These are phyloP conservation scores for Azolla pinnata DNA, from an alignment of 75 land plant genomes.

Conservation along the genomic window DNA sequence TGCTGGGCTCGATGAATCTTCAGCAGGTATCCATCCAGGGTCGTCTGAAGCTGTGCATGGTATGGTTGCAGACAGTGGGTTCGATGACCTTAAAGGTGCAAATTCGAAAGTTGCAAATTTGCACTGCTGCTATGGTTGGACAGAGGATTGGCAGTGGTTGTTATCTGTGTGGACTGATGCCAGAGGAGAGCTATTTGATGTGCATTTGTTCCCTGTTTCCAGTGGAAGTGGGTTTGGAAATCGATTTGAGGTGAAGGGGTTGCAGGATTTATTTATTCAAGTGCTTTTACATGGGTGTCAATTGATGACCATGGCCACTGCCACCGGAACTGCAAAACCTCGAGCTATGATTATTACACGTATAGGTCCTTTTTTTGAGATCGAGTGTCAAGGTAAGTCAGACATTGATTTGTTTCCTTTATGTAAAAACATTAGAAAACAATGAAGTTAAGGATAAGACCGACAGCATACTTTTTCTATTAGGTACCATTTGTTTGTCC, in stretches of 20 bases:
- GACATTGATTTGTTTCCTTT: neutral
- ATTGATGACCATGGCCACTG: slow-evolving; percentile 49
- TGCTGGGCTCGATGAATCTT: slow-evolving; percentile 26
- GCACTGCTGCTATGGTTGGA: slow-evolving; percentile 96
- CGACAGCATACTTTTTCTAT: too few species aligned
- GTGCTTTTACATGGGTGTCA: slow-evolving; percentile 82
- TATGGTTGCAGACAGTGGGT: slow-evolving; percentile 33
- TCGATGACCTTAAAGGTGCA: slow-evolving; percentile 28
- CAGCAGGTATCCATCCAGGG: slow-evolving; percentile 31
- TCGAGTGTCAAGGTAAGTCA: slow-evolving; percentile 76
- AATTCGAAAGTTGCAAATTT: slow-evolving; percentile 47
- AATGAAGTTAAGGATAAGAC: too few species aligned
- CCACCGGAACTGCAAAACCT: slow-evolving; percentile 36
- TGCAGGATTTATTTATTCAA: slow-evolving; percentile 68
- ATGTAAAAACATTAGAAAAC: too few species aligned
- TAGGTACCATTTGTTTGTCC: too few species aligned
- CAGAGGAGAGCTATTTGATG: slow-evolving; percentile 83
- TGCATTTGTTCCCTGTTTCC: slow-evolving; percentile 59
- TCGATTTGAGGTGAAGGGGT: slow-evolving; percentile 68
- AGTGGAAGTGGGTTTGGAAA: slow-evolving; percentile 69
- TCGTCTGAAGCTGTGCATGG: slow-evolving; percentile 21
- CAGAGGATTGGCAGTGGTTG: slow-evolving; percentile 97
- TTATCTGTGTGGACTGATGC: slow-evolving; percentile 97
- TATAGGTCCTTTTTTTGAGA: slow-evolving; percentile 84
- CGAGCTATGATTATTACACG: slow-evolving; percentile 70